These are phyloP conservation scores for Lenwebbia sp. DNA, from an alignment of 345 rosid species.

Conservation along the genomic window DNA sequence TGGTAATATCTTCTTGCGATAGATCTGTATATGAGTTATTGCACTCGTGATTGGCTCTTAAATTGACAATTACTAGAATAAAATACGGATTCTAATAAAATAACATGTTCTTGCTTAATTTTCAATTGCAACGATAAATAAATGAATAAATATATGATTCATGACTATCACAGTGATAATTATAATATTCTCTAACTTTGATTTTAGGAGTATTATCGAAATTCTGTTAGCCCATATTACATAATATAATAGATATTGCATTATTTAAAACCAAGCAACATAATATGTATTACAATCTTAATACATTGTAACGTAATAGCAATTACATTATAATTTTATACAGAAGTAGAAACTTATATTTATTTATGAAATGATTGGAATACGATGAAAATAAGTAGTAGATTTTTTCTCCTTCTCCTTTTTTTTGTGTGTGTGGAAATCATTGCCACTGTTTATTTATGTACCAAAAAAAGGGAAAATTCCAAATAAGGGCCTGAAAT, in stretches of 20 bases:
- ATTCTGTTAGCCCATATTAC: background rate
- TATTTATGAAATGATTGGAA: background rate
- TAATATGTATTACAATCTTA: background rate
- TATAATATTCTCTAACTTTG: background rate
- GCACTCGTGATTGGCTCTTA: background rate
- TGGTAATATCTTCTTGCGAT: background rate
- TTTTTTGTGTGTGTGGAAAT: background rate
- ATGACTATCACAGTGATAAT: background rate
- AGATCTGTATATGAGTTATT: too few species aligned
- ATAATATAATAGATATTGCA: background rate
- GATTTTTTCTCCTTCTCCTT: background rate
- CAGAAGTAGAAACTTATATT: background rate
- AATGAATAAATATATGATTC: background rate
- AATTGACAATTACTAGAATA: background rate
- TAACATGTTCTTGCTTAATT: background rate
- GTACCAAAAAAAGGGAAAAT: too few species aligned
- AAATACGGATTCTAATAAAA: background rate
- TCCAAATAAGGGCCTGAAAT: too few species aligned
- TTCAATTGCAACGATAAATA: background rate
- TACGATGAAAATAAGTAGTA: background rate
- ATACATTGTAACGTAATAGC: background rate
- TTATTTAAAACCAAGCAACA: background rate
- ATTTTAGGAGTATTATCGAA: background rate
- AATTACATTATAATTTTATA: background rate
- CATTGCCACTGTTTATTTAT: background rate